Evolutionary conservation across 2,329 filamentous ascomycete genomes (phyloP), one percentile per base, ranked within the genome.

Genomic region (Penicillium aurantiogriseum): DNA sequence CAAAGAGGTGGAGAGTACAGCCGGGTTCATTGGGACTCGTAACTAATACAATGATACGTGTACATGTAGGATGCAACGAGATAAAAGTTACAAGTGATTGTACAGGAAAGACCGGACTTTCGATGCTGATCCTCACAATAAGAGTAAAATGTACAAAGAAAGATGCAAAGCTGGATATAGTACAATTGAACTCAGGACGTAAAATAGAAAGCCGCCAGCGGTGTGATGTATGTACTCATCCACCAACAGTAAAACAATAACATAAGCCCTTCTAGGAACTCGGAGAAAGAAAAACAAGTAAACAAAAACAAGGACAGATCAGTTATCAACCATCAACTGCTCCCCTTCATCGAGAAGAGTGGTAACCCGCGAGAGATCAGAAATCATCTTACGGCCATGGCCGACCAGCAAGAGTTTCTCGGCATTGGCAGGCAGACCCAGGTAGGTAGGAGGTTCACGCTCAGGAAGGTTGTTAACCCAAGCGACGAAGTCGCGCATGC

Each of bases 401-500:
- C 91, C 92, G 15, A 96, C 90, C 33, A 99, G 82, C 67, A 99
- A 76, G 71, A 99, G 74, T 78, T 97, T 99, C 85, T 99, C 94
- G 21, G 94, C 94, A 73, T 99, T 97, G 29, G 91, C 91, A 36
- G 94, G 94, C 65, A 99, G 77, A 23, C 94, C 95, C 17, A 99
- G 82, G 72, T 96, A 99, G 0, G 92, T 96, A 5, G 94, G 94
- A 29, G 95, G 95, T 75, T 99, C 94, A 68, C 94, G 87, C 81
- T 99, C 94, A 0, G 94, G 94, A 60, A 99, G 80, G 59, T 85
- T 86, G 68, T 96, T 90, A 60, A 99, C 91, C 95, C 95, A 99
- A 38, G 83, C 82, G 76, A 89, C 88, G 73, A 97, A 97, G 69
- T 96, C 91, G 61, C 88, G 85, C 71, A 96, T 85, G 48, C 85